Evolutionary conservation across 2,329 filamentous ascomycete species (phyloP).

Genomic region (Ophiocordyceps camponoti-floridani): DNA sequence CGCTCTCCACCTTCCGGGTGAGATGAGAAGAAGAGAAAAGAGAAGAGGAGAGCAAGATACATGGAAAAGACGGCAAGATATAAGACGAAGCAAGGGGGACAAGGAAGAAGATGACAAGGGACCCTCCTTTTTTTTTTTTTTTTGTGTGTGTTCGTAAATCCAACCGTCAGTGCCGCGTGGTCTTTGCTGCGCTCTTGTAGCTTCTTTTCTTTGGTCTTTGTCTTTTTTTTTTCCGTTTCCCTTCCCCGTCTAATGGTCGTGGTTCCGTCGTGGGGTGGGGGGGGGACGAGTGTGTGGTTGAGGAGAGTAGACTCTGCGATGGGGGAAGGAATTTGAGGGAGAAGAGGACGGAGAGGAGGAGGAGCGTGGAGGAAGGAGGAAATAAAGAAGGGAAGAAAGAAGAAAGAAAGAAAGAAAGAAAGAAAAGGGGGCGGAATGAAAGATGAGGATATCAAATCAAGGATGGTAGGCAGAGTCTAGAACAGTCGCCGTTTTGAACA

Average conservation of each 20-base stretch:
- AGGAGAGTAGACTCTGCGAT: not conserved
- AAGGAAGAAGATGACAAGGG: not conserved
- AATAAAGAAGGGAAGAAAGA: not conserved
- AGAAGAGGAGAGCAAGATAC: not conserved
- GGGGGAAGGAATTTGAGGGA: not conserved
- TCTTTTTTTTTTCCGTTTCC: not conserved
- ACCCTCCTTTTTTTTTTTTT: too few relatives aligned
- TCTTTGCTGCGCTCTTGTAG: slow-evolving; percentile 1
- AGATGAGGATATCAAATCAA: not conserved
- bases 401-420: not conserved
- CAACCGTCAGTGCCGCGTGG: slow-evolving; percentile 5
- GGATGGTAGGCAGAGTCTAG: not conserved
- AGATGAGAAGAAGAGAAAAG: not conserved
- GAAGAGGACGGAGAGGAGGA: not conserved
- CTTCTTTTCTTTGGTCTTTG: not conserved
- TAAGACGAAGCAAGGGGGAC: not conserved
- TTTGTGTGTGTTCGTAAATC: slow-evolving; percentile 7
- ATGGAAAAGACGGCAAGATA: not conserved
- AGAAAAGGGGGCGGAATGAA: not conserved
- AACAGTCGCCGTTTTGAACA: not conserved
- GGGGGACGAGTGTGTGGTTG: not conserved
- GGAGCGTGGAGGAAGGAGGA: not conserved
- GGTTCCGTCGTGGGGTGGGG: not conserved
- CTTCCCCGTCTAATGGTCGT: not conserved
- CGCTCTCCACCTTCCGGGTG: not conserved